These are phyloP conservation scores for Clonostachys sp. DNA, from an alignment of 2,329 filamentous ascomycete species.

Conservation along the genomic window DNA sequence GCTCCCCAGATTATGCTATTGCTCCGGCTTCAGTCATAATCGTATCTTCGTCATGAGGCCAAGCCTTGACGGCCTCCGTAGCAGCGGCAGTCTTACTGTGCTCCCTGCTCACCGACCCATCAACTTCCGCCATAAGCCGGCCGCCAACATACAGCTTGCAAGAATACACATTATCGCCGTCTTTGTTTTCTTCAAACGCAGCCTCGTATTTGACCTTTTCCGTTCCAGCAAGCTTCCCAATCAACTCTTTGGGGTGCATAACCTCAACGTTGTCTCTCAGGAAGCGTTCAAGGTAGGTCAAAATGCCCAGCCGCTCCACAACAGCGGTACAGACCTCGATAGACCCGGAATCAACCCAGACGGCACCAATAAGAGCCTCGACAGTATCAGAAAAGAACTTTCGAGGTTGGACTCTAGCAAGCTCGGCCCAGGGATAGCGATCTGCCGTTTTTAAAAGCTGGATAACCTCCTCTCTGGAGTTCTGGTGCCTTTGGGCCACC, in stretches of 20 bases:
- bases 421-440: slow-evolving; percentile 71
- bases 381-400: slow-evolving; percentile 85
- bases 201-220: slow-evolving; percentile 50
- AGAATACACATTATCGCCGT: slow-evolving; percentile 18
- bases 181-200: slow-evolving; percentile 11
- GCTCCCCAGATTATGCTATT: too few relatives aligned
- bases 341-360: slow-evolving; percentile 75
- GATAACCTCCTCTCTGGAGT: slow-evolving; percentile 42
- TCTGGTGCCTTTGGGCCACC: slow-evolving; percentile 37
- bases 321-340: slow-evolving; percentile 56
- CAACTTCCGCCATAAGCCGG: slow-evolving; percentile 35
- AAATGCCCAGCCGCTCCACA: slow-evolving; percentile 59
- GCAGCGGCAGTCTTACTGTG: slow-evolving; percentile 55
- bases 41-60: slow-evolving; percentile 11
- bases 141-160: slow-evolving; percentile 48
- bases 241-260: slow-evolving; percentile 61
- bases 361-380: slow-evolving; percentile 74
- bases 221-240: slow-evolving; percentile 53
- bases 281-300: slow-evolving; percentile 57
- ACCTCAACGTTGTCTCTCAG: slow-evolving; percentile 54
- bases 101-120: slow-evolving; percentile 38
- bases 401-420: slow-evolving; percentile 59
- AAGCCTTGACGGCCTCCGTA: slow-evolving; percentile 35
- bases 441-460: slow-evolving; percentile 40
- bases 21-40: background rate